A percentile compares a stretch with the other conserved stretches of the same genome.
Evolutionary conservation across 768 basidiomycete species (phyloP).

Genomic region (Hydnomerulius pinastri): DNA sequence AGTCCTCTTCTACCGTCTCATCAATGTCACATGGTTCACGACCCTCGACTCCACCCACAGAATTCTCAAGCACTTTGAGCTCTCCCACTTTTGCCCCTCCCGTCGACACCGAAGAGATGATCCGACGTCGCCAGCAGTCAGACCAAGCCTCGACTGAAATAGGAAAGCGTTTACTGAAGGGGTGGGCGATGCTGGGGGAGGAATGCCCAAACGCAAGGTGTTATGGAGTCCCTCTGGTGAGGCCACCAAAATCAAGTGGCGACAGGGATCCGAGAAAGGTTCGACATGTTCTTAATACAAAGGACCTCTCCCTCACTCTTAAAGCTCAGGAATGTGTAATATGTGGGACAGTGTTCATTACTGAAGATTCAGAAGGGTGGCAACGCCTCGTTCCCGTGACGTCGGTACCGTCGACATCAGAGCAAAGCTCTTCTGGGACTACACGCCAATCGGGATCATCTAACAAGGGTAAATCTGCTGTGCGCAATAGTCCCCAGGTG

Average conservation of each 20-base stretch:
- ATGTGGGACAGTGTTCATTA: constrained; percentile 63
- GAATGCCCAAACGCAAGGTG: constrained; percentile 74
- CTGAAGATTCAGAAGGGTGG: constrained; percentile 54
- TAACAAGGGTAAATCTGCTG: constrained; percentile 13
- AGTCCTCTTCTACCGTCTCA: constrained; percentile 42
- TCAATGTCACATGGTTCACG: constrained; percentile 58
- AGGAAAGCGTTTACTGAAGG: constrained; percentile 73
- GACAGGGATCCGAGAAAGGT: constrained; percentile 71
- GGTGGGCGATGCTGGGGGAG: constrained; percentile 90
- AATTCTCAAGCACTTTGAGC: constrained; percentile 59
- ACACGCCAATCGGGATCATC: constrained; percentile 8
- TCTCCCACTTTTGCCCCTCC: constrained; percentile 66
- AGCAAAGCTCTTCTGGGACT: constrained; percentile 1
- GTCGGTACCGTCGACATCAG: constrained; percentile 5
- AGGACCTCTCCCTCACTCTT: constrained; percentile 2
- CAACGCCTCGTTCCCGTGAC: constrained; percentile 42
- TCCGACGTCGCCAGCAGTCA: constrained; percentile 76
- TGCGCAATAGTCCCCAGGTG: constrained; percentile 27
- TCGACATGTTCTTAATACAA: constrained; percentile 14
- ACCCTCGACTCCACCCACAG: constrained; percentile 78
- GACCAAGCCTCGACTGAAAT: constrained; percentile 80
- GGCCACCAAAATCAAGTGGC: constrained; percentile 65
- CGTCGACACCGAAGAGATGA: constrained; percentile 64
- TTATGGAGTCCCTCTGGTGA: constrained; percentile 81
- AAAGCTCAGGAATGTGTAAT: constrained; percentile 78